A percentile compares a stretch with the other conserved stretches of the same genome.
phyloP scores from a whole-genome alignment of 169 alveolate species.

The Eimeria nieschulzi region DNA sequence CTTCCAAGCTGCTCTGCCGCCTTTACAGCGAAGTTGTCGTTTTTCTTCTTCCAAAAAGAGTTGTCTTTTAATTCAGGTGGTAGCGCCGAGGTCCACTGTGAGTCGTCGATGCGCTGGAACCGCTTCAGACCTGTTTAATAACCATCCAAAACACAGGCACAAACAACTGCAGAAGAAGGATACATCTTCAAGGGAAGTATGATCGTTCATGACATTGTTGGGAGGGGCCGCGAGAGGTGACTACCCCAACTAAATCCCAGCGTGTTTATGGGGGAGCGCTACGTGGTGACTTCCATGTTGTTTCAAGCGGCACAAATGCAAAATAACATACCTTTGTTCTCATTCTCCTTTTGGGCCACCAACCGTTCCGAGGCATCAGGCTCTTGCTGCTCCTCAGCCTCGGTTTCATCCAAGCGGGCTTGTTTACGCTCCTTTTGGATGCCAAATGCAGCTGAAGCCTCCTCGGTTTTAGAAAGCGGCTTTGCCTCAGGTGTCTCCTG shows the following conservation, averaged over 20 bases:
- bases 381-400: background rate
- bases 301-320: background rate
- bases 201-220: background rate
- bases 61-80: slow-evolving; percentile 55
- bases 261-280: background rate
- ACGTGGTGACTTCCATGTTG: background rate
- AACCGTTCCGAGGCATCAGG: no score
- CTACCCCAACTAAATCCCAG: background rate
- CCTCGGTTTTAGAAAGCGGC: background rate
- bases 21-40: slow-evolving; percentile 68
- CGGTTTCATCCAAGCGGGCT: background rate
- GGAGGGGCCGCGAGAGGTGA: background rate
- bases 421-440: background rate
- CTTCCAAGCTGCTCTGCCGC: slow-evolving; percentile 72
- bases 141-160: background rate
- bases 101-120: slow-evolving; percentile 18
- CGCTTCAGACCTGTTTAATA: background rate
- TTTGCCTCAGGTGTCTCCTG: slow-evolving; percentile 2
- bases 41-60: slow-evolving; percentile 73
- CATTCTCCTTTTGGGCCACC: background rate
- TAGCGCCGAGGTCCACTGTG: slow-evolving; percentile 10
- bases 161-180: background rate
- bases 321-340: background rate
- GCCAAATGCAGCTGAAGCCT: background rate
- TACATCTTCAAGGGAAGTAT: background rate